Evolutionary conservation across 73 alveolate genomes (phyloP).

Genomic region (Effrenium voratum): DNA sequence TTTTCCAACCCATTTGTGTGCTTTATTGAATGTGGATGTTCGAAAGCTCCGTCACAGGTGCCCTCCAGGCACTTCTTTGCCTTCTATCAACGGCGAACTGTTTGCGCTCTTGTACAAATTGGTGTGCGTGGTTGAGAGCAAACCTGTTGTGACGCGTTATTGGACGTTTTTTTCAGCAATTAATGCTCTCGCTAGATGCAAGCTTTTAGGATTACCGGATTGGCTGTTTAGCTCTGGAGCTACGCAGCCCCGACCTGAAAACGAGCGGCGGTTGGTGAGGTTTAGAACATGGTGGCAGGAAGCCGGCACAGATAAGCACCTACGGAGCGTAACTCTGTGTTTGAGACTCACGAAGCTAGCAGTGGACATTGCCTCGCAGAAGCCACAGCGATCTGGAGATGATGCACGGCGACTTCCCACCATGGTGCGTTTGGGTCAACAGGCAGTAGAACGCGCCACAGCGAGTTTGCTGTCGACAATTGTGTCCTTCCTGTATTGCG

Average conservation of each 20-base stretch:
- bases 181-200: too few relatives aligned
- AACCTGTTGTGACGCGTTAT: too few relatives aligned
- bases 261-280: too few relatives aligned
- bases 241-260: too few relatives aligned
- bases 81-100: neutral
- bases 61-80: neutral
- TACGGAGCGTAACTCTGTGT: neutral
- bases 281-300: too few relatives aligned
- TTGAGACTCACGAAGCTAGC: neutral
- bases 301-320: neutral
- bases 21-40: neutral
- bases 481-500: neutral
- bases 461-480: neutral
- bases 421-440: neutral
- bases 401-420: neutral
- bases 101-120: too few relatives aligned
- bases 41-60: neutral
- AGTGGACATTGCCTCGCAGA: neutral
- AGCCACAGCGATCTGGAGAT: neutral
- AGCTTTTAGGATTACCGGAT: too few relatives aligned
- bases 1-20: neutral
- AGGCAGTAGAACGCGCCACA: neutral
- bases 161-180: too few relatives aligned
- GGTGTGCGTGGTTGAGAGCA: too few relatives aligned
- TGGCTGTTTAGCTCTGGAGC: too few relatives aligned